Conservation (phyloP, 306 rosid genomes). For the cucumber (Cucumis sativus) region Cucumber_9930_V3 NC_026656.2:914501-915000, state of each 20-base stretch:
- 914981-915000: neutral
- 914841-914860: conserved; percentile 17
- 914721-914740: conserved; percentile 60
- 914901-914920: conserved; percentile 37
- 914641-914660: conserved; percentile 77
- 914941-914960: neutral
- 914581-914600: conserved; percentile 91
- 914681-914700: conserved; percentile 88
- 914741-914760: conserved; percentile 46
- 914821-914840: conserved; percentile 32
- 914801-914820: conserved; percentile 85
- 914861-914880: conserved; percentile 57
- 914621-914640: conserved; percentile 73
- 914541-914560: conserved; percentile 83
- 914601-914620: conserved; percentile 48
- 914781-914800: conserved; percentile 79
- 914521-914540: conserved; percentile 93
- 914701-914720: conserved; percentile 51
- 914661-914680: conserved; percentile 93
- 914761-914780: conserved; percentile 57
- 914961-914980: neutral
- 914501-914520: conserved; percentile 86
- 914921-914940: neutral
- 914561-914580: conserved; percentile 84
- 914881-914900: conserved; percentile 60